Conservation (phyloP, 371 early-diverging fungal species). For the Cokeromyces recurvatus region DNA sequence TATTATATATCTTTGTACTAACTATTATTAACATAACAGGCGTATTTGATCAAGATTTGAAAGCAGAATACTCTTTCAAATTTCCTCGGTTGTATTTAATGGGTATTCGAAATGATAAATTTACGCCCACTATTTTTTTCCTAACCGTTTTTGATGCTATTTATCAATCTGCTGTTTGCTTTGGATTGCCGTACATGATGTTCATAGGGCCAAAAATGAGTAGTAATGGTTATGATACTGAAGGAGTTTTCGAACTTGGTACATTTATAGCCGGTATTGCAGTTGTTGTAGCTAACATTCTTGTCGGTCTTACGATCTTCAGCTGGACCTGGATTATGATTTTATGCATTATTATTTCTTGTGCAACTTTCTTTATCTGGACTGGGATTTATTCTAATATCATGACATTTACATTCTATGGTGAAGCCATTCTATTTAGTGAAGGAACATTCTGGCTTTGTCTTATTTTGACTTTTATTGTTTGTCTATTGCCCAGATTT, state of each 20-base stretch:
- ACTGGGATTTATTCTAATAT: constrained; percentile 45
- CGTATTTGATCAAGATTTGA: constrained; percentile 90
- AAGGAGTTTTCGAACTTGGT: constrained; percentile 71
- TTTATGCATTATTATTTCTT: constrained; percentile 55
- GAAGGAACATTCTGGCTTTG: constrained; percentile 56
- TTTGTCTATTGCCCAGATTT: constrained; percentile 51
- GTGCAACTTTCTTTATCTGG: constrained; percentile 49
- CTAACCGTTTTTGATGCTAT: constrained; percentile 81
- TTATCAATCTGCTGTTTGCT: constrained; percentile 86
- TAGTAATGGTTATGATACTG: constrained; percentile 53
- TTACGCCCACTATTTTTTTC: constrained; percentile 78
- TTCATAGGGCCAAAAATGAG: constrained; percentile 48
- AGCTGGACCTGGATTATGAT: constrained; percentile 80
- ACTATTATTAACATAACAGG: constrained; percentile 29
- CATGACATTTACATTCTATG: constrained; percentile 38
- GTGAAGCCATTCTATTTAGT: constrained; percentile 48
- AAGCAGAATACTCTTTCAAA: constrained; percentile 66
- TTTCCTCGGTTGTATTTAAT: constrained; percentile 85
- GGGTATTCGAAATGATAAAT: constrained; percentile 84
- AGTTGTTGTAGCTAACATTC: constrained; percentile 79
- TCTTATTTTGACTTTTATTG: constrained; percentile 42
- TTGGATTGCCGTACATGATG: constrained; percentile 63
- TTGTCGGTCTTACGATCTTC: constrained; percentile 74
- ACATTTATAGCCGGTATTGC: constrained; percentile 76
- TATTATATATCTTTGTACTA: constrained; percentile 19